Base-by-base conservation (phyloP, 2,329 filamentous ascomycete species). In the Pyrenophora teres region DNA sequence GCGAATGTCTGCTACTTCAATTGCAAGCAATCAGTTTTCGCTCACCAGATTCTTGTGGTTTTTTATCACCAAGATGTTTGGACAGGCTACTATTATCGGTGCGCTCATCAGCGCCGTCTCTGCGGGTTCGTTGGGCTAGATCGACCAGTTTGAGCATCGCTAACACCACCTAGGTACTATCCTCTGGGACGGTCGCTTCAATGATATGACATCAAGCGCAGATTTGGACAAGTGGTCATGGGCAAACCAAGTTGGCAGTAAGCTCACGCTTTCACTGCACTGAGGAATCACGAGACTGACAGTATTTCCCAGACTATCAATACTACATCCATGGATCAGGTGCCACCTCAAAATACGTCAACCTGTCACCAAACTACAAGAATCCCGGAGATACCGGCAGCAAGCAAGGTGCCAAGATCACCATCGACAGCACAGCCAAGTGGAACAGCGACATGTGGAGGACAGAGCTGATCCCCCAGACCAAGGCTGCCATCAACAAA, bases 361-460 rank as follows among this genome's bases (percentile, higher is more conserved):
- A 83, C 62, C 77, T 89, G 1, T 81, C 80, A 2, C 71, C 83
- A 0, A 71, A 74, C 51, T 86, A 79, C 78, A 87, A 87, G 76
- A 89, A 88, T 73, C 83, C 85, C 0, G 81, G 81, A 60, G 87
- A 89, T 70, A 77, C 76, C 0, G 77, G 76, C 41, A 85, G 83
- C 42, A 80, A 76, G 31, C 82, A 88, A 72, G 88, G 87, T 15
- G 83, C 82, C 60, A 87, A 87, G 68, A 84, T 90, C 72, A 87
- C 84, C 4, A 85, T 90, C 56, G 79, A 79, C 63, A 69, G 72
- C 63, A 86, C 82, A 1, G 80, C 87, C 1, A 88, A 83, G 70
- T 90, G 87, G 87, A 86, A 90, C 72, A 85, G 83, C 18, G 85
- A 89, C 68, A 90, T 90, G 87, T 84, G 86, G 69, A 81, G 87